phyloP scores from a whole-genome alignment of 371 early-diverging fungal species.

The Conidiobolus incongruus region DNA sequence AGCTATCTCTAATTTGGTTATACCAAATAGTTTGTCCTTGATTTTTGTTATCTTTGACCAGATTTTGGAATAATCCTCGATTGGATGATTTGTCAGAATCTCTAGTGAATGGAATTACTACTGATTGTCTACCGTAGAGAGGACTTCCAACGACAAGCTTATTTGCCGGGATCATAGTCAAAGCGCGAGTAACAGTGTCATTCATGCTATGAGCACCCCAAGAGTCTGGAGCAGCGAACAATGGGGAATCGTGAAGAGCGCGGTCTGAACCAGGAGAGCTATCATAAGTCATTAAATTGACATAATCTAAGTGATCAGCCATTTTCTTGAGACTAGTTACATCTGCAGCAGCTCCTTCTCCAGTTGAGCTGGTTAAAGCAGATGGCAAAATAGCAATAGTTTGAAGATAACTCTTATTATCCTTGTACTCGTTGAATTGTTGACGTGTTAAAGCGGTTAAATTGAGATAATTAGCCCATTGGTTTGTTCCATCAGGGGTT shows the following conservation, averaged over 20 bases:
- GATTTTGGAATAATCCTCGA: not conserved
- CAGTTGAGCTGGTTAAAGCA: not conserved
- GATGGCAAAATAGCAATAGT: not conserved
- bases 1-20: not conserved
- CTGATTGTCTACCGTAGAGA: not conserved
- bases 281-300: conserved; percentile 2
- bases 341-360: no score
- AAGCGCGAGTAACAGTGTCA: not conserved
- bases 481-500: not conserved
- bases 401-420: not conserved
- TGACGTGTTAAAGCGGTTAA: not conserved
- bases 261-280: not conserved
- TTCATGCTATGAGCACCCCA: not conserved
- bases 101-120: not conserved
- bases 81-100: no score
- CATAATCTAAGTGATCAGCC: not conserved
- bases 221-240: not conserved
- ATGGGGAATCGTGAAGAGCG: not conserved
- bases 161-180: not conserved
- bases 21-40: not conserved
- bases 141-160: not conserved
- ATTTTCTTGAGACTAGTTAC: not conserved
- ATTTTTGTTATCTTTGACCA: no score
- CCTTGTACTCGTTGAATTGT: not conserved
- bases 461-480: not conserved